Evolutionary conservation across 805 yeast genomes (phyloP), one percentile per base, ranked within the genome.

Genomic region (Maudiozyma saulgeensis): DNA sequence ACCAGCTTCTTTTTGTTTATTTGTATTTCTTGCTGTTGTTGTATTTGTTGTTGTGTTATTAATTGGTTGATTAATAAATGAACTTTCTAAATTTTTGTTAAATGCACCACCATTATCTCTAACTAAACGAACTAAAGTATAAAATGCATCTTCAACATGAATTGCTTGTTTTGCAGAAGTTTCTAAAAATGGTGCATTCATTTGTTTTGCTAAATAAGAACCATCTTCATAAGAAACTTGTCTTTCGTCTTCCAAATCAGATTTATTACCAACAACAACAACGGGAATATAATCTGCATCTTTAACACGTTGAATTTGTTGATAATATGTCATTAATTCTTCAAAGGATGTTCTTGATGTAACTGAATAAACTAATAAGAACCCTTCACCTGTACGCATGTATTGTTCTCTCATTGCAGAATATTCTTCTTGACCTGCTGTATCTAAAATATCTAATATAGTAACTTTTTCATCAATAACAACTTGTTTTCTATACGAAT

Each of bases 381-480:
- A 90, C 15, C 97, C 98, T 68, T 90, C 96, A 42, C 97, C 97
- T 2, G 96, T 87, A 53, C 95, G 79, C 95, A 90, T 90, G 68
- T 90, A 90, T 67, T 88, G 93, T 64, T 91, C 98, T 59, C 90
- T 73, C 88, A 84, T 82, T 18, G 96, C 96, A 49, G 88, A 80
- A 67, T 90, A 90, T 69, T 90, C 97, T 68, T 91, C 98, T 73
- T 90, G 97, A 41, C 99, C 99, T 2, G 99, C 99, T 19, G 99
- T 93, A 68, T 93, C 99, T 62, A 93, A 77, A 41, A 93, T 89
- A 67, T 93, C 99, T 54, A 85, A 69, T 23, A 86, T 74, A 1
- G 87, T 82, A 37, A 81, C 84, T 63, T 83, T 87, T 51, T 79
- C 80, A 64, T 90, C 96, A 39, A 93, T 81, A 26, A 79, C 81